A percentile compares a stretch with the other conserved stretches of the same genome.
Evolutionary conservation across 2,329 filamentous ascomycete species (phyloP).

Genomic region (Aspergillus oerlinghausenensis): DNA sequence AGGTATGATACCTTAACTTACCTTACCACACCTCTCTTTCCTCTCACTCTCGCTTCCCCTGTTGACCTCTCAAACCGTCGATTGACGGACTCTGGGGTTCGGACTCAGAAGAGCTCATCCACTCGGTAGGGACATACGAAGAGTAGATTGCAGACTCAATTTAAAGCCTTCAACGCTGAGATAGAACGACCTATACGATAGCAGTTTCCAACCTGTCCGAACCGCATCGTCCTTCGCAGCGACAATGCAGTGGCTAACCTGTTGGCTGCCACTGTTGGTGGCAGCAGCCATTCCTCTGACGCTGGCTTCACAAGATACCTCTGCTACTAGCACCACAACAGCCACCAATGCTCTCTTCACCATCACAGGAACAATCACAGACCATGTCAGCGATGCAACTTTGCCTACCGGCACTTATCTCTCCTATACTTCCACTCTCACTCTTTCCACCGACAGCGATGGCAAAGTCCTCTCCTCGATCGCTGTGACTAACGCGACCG

Average conservation of each 20-base stretch:
- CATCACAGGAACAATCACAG: conserved; percentile 20
- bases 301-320: background rate
- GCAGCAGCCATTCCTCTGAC: background rate
- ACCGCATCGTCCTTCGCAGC: background rate
- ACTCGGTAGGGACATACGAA: background rate
- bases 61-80: background rate
- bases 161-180: background rate
- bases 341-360: conserved; percentile 5
- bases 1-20: background rate
- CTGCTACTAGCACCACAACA: background rate
- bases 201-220: background rate
- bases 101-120: background rate
- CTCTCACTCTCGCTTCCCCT: background rate
- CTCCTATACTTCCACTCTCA: conserved; percentile 34
- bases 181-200: background rate
- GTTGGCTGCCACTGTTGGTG: background rate
- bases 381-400: conserved; percentile 21
- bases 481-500: conserved; percentile 18
- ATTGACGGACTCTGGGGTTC: background rate
- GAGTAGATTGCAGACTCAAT: background rate
- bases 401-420: conserved; percentile 38
- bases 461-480: conserved; percentile 20
- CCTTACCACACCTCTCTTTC: background rate
- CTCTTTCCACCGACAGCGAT: conserved; percentile 15
- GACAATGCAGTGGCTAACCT: background rate